phyloP scores from a whole-genome alignment of 257 asterid species.

The Nicotiana knightiana region DNA sequence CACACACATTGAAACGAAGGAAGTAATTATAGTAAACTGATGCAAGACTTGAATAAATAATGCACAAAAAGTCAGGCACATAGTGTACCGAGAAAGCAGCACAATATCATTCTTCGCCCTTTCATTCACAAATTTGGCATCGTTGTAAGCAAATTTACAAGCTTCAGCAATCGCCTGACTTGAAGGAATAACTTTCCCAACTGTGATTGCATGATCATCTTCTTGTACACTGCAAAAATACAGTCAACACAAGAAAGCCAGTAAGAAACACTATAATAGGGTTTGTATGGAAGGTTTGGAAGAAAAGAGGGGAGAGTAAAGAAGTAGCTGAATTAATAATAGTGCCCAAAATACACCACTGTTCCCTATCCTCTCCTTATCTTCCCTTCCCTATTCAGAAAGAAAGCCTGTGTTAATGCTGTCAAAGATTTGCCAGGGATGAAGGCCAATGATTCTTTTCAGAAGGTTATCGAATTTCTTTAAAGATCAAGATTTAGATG shows the following conservation, averaged over 20 bases:
- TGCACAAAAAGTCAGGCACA: not conserved
- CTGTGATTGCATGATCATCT: conserved; percentile 39
- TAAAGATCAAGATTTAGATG: not conserved
- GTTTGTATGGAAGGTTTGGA: not conserved
- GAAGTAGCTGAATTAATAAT: not conserved
- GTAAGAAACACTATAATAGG: not conserved
- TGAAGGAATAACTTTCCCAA: conserved; percentile 36
- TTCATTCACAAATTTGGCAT: conserved; percentile 80
- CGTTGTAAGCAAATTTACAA: conserved; percentile 72
- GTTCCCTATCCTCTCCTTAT: not conserved
- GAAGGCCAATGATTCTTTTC: not conserved
- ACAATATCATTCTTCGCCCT: conserved; percentile 80
- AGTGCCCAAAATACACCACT: not conserved
- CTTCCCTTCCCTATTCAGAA: not conserved
- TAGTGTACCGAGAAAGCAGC: conserved; percentile 70
- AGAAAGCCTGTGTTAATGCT: not conserved
- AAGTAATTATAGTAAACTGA: not conserved
- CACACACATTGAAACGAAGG: not conserved
- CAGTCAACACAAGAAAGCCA: not conserved
- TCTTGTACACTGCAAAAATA: conserved; percentile 34
- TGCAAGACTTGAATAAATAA: not conserved
- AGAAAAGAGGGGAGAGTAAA: not conserved
- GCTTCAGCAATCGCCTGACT: conserved; percentile 80
- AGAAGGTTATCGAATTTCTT: not conserved
- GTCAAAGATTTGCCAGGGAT: not conserved